Evolutionary conservation across 139 green algal genomes (phyloP).

Genomic region (Haematococcus lacustris): DNA sequence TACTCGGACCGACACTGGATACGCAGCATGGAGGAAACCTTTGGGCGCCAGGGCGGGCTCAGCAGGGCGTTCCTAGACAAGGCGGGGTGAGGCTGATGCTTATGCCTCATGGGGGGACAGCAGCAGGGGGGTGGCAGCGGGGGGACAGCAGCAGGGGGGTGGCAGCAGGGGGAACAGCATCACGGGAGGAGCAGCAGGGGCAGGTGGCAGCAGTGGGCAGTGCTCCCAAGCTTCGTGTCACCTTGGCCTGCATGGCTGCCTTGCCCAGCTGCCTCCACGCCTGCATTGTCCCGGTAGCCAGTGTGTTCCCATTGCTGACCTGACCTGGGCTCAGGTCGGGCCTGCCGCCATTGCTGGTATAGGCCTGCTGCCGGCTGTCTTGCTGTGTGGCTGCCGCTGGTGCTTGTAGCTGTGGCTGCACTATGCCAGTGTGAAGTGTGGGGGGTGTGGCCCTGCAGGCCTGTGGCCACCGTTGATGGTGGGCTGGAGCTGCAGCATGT

Average conservation of each 20-base stretch:
- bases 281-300: not conserved
- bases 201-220: no score
- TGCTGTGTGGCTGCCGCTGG: no score
- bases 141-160: not conserved
- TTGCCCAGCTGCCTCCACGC: not conserved
- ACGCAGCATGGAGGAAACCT: slow-evolving; percentile 38
- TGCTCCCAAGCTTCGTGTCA: not conserved
- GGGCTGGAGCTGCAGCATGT: slow-evolving; percentile 54
- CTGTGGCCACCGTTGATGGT: slow-evolving; percentile 43
- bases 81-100: slow-evolving; percentile 14
- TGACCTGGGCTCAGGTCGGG: not conserved
- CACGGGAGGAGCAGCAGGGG: not conserved
- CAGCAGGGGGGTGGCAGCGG: no score
- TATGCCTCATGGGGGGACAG: not conserved
- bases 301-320: not conserved
- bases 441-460: slow-evolving; percentile 11
- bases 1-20: slow-evolving; percentile 60
- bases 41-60: slow-evolving; percentile 45
- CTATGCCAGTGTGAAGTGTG: no score
- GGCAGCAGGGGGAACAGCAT: not conserved
- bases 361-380: no score
- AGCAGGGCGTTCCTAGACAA: slow-evolving; percentile 42
- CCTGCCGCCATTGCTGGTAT: no score
- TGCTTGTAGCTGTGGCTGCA: no score
- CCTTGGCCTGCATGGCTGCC: not conserved